Evolutionary conservation across 2,329 filamentous ascomycete species (phyloP).

Genomic region (Drechslerella coelobrocha): DNA sequence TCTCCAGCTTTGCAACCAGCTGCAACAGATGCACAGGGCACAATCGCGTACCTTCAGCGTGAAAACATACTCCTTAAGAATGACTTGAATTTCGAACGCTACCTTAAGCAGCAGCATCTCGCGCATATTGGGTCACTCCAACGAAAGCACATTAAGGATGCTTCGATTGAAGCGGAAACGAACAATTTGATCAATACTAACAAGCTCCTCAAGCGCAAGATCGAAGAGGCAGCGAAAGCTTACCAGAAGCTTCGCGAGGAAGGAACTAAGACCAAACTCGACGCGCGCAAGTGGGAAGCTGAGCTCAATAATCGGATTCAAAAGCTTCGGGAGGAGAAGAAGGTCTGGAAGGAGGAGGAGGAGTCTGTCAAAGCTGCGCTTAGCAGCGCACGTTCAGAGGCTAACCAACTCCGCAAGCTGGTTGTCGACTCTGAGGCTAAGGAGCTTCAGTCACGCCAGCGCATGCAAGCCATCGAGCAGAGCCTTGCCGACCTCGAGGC

Average conservation of each 20-base stretch:
- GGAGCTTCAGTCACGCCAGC: conserved; percentile 70
- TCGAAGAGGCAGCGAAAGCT: conserved; percentile 74
- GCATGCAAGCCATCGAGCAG: conserved; percentile 69
- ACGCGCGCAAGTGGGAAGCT: conserved; percentile 79
- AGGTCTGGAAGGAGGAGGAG: conserved; percentile 68
- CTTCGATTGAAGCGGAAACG: conserved; percentile 79
- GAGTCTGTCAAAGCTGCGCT: conserved; percentile 67
- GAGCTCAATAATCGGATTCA: conserved; percentile 73
- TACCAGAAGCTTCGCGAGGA: conserved; percentile 75
- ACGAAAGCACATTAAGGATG: conserved; percentile 75
- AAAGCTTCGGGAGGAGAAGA: conserved; percentile 72
- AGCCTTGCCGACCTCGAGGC: conserved; percentile 68
- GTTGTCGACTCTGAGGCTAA: conserved; percentile 73
- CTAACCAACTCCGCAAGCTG: conserved; percentile 69
- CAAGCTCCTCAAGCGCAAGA: conserved; percentile 73
- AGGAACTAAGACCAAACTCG: conserved; percentile 72
- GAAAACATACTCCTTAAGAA: conserved; percentile 79
- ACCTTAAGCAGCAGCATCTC: conserved; percentile 82
- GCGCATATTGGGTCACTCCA: conserved; percentile 80
- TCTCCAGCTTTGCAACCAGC: conserved; percentile 55
- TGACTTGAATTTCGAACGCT: conserved; percentile 81
- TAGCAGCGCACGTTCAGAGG: conserved; percentile 66
- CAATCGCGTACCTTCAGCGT: conserved; percentile 68
- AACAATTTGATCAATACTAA: conserved; percentile 81
- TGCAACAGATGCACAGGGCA: conserved; percentile 57